These are phyloP conservation scores for Prunus yedoensis DNA, from an alignment of 331 rosid genomes.

Conservation along the genomic window DNA sequence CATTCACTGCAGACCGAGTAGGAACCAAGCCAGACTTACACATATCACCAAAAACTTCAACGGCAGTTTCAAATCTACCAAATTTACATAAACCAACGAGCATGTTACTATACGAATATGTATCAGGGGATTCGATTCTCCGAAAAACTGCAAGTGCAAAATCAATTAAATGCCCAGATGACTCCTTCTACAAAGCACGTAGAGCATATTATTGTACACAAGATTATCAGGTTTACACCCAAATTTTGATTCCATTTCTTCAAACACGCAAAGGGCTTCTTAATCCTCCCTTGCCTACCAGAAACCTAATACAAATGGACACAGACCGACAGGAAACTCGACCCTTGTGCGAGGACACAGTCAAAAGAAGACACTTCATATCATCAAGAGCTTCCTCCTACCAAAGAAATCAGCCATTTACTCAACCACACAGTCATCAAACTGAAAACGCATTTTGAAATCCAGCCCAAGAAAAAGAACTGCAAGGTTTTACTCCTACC, in stretches of 20 bases:
- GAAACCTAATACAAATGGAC: constrained; percentile 65
- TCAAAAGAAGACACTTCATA: constrained; percentile 60
- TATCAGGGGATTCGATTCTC: constrained; percentile 61
- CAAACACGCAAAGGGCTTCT: constrained; percentile 62
- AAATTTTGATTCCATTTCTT: constrained; percentile 56
- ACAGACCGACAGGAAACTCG: constrained; percentile 47
- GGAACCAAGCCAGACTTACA: constrained; percentile 48
- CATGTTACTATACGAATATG: constrained; percentile 62
- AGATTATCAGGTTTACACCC: constrained; percentile 63
- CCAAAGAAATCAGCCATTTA: constrained; percentile 74
- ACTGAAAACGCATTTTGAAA: constrained; percentile 51
- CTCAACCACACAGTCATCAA: constrained; percentile 58
- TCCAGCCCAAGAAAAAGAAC: constrained; percentile 73
- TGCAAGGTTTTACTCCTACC: constrained; percentile 61
- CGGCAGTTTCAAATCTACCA: constrained; percentile 51
- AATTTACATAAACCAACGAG: constrained; percentile 69
- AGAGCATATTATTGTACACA: constrained; percentile 68
- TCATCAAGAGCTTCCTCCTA: constrained; percentile 76
- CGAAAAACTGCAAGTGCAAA: constrained; percentile 50
- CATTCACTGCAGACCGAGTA: constrained; percentile 59
- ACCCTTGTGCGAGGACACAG: constrained; percentile 45
- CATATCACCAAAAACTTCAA: constrained; percentile 59
- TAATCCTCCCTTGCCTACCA: constrained; percentile 66
- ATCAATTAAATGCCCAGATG: constrained; percentile 53
- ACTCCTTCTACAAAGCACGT: constrained; percentile 66